Percentiles rank a stretch among this genome's conserved stretches.
Conservation (phyloP, 176 grass and related monocot genomes). For the Bothriochloa decipiens region DNA sequence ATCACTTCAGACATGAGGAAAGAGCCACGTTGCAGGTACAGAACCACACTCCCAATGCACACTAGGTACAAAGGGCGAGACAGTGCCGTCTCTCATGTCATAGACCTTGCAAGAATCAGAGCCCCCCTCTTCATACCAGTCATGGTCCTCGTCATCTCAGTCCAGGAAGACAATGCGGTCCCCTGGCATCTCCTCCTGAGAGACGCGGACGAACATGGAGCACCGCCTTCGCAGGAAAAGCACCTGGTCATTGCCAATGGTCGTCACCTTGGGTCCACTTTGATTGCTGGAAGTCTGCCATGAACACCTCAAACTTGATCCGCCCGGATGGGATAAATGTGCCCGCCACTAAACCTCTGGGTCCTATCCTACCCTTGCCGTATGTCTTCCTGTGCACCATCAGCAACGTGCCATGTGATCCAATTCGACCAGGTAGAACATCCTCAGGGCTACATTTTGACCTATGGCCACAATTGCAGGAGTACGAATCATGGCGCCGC, state of each 20-base stretch:
- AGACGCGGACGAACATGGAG: not conserved
- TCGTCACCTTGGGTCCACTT: not conserved
- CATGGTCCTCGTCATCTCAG: no score
- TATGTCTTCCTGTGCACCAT: not conserved
- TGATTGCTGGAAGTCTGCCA: not conserved
- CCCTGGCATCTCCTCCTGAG: not conserved
- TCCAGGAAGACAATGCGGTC: conserved; percentile 19
- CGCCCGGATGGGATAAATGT: not conserved
- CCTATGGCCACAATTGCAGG: not conserved
- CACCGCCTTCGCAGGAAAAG: not conserved
- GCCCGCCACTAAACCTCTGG: not conserved
- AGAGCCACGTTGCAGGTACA: not conserved
- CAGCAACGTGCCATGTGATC: not conserved
- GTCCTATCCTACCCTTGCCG: not conserved
- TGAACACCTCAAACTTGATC: not conserved
- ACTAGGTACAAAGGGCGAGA: not conserved
- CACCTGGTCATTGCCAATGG: conserved; percentile 11
- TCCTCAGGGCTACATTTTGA: not conserved
- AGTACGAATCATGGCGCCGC: not conserved
- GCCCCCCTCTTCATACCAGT: not conserved
- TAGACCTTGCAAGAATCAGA: not conserved
- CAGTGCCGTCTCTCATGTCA: not conserved
- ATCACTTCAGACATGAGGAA: not conserved
- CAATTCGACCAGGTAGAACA: not conserved
- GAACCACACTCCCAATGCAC: not conserved